Percentiles rank a stretch among this genome's conserved stretches.
These are phyloP conservation scores for Peronospora tabacina DNA, from an alignment of 352 stramenopile genomes.

Conservation along the genomic window DNA sequence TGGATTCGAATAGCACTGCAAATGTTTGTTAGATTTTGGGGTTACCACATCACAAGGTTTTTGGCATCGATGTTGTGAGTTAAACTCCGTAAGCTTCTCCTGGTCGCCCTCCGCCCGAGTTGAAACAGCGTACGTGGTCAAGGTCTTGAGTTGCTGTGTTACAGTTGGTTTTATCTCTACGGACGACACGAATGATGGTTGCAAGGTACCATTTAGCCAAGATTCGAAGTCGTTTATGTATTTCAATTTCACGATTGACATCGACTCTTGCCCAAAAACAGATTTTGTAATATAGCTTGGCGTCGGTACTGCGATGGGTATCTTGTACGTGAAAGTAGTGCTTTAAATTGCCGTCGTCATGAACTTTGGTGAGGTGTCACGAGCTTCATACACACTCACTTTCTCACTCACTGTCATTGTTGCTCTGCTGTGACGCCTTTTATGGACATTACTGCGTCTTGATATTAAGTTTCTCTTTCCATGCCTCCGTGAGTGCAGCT, in stretches of 20 bases:
- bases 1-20: not conserved
- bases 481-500: constrained; percentile 13
- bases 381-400: not conserved
- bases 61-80: constrained; percentile 46
- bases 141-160: constrained; percentile 56
- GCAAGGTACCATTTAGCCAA: too few species aligned
- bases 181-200: constrained; percentile 29
- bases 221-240: not conserved
- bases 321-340: too few species aligned
- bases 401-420: not conserved
- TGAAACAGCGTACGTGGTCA: constrained; percentile 52
- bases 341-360: not conserved
- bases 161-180: constrained; percentile 56
- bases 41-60: constrained; percentile 20
- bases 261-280: constrained; percentile 1
- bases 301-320: too few species aligned
- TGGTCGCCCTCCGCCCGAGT: constrained; percentile 34
- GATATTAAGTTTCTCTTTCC: constrained; percentile 13
- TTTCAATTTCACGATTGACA: constrained; percentile 35
- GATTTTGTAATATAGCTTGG: too few species aligned
- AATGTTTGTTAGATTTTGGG: too few species aligned
- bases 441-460: not conserved
- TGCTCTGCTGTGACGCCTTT: too few species aligned
- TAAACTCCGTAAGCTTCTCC: constrained; percentile 39
- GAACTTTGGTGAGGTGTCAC: not conserved